Conservation (phyloP, 2,329 filamentous ascomycete species). For the Zalaria sp. region DNA sequence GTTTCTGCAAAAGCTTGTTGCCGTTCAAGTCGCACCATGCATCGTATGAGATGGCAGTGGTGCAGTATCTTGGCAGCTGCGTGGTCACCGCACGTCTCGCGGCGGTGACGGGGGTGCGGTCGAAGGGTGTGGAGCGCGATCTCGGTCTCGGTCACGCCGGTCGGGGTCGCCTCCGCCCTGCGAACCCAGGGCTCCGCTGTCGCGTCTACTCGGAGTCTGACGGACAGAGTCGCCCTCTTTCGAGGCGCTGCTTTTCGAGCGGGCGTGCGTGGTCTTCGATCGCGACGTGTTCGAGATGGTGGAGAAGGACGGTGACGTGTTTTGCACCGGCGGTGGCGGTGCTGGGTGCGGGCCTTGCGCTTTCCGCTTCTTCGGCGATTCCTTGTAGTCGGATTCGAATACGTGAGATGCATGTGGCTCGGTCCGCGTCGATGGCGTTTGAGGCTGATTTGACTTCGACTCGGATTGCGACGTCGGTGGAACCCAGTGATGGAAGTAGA, state of each 20-base stretch:
- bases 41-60: too few relatives aligned
- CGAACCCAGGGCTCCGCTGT: slow-evolving; percentile 6
- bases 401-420: slow-evolving; percentile 37
- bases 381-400: slow-evolving; percentile 47
- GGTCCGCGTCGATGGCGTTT: slow-evolving; percentile 55
- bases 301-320: slow-evolving; percentile 37
- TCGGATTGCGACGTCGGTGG: slow-evolving; percentile 55
- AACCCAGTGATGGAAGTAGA: slow-evolving; percentile 90
- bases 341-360: slow-evolving; percentile 41
- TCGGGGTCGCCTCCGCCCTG: slow-evolving; percentile 3
- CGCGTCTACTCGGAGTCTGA: slow-evolving; percentile 6
- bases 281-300: slow-evolving; percentile 39
- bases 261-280: slow-evolving; percentile 43
- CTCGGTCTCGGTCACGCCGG: background rate
- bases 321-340: slow-evolving; percentile 35
- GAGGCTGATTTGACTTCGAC: slow-evolving; percentile 46
- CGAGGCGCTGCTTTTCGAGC: slow-evolving; percentile 52
- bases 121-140: slow-evolving; percentile 1
- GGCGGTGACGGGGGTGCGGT: slow-evolving; percentile 3
- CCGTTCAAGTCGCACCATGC: too few relatives aligned
- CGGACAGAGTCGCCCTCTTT: slow-evolving; percentile 8
- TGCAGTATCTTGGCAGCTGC: background rate
- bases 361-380: slow-evolving; percentile 78
- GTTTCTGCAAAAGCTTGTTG: too few relatives aligned
- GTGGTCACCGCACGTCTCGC: slow-evolving; percentile 1